These are phyloP conservation scores for Danielia oregonensis DNA, from an alignment of 805 yeast species.

Conservation along the genomic window DNA sequence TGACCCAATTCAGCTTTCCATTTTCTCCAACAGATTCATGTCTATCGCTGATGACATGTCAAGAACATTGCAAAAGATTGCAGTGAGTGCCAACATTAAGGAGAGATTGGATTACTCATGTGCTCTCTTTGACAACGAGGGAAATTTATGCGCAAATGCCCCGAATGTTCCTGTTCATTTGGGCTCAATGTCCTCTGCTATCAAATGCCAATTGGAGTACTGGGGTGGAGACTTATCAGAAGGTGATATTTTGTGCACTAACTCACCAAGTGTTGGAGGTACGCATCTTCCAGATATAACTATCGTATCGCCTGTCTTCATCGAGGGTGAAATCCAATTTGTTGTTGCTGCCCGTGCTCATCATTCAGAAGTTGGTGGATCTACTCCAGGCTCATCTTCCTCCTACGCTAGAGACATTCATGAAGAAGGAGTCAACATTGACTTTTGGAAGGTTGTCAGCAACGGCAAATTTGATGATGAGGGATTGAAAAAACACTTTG, in stretches of 20 bases:
- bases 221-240: slow-evolving; percentile 64
- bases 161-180: slow-evolving; percentile 86
- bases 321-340: slow-evolving; percentile 13
- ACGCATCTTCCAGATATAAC: slow-evolving; percentile 74
- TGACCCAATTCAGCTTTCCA: slow-evolving; percentile 71
- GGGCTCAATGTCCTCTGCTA: slow-evolving; percentile 83
- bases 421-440: slow-evolving; percentile 21
- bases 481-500: slow-evolving; percentile 14
- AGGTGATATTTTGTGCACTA: slow-evolving; percentile 76
- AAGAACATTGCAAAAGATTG: slow-evolving; percentile 68
- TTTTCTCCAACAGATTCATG: slow-evolving; percentile 82
- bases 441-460: slow-evolving; percentile 16
- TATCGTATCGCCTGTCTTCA: slow-evolving; percentile 20
- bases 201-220: slow-evolving; percentile 56
- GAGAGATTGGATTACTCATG: slow-evolving; percentile 83
- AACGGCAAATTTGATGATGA: slow-evolving; percentile 18
- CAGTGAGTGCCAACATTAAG: slow-evolving; percentile 79
- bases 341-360: slow-evolving; percentile 20
- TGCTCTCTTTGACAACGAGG: slow-evolving; percentile 72
- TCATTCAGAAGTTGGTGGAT: slow-evolving; percentile 24
- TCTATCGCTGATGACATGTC: slow-evolving; percentile 93
- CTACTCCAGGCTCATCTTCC: slow-evolving; percentile 18
- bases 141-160: slow-evolving; percentile 83
- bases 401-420: slow-evolving; percentile 18
- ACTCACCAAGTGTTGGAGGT: slow-evolving; percentile 83